Percentiles rank a stretch among this genome's conserved stretches.
phyloP scores from a whole-genome alignment of 805 yeast species.

The Isabelozyma gotoi region DNA sequence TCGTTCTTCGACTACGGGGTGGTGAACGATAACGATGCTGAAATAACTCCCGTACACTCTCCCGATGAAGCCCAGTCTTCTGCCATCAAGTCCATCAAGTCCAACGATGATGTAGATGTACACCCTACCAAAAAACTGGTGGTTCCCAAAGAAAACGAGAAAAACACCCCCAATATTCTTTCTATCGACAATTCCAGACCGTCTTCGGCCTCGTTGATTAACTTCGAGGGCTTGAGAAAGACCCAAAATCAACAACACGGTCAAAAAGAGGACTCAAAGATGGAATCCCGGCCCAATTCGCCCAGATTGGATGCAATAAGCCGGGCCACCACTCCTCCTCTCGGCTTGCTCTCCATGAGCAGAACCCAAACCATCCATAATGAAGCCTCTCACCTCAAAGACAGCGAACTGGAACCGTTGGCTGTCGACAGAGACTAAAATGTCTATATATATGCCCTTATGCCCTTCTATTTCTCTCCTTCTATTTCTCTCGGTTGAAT shows the following conservation, averaged over 20 bases:
- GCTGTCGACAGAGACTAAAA: not conserved
- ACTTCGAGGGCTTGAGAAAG: constrained; percentile 2
- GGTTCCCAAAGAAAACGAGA: not conserved
- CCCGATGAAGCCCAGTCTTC: too few relatives aligned
- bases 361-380: constrained; percentile 18
- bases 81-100: not conserved
- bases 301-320: constrained; percentile 3
- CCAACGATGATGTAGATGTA: not conserved
- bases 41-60: not conserved
- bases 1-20: constrained; percentile 44
- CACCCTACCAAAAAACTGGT: not conserved
- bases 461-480: not conserved
- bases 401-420: constrained; percentile 1
- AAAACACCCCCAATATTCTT: constrained; percentile 9
- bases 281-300: constrained; percentile 1
- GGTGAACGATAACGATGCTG: constrained; percentile 14
- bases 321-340: constrained; percentile 15
- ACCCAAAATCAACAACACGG: not conserved
- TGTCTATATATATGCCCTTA: not conserved
- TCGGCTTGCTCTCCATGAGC: constrained; percentile 7
- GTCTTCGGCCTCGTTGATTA: constrained; percentile 8
- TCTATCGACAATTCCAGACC: constrained; percentile 6
- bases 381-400: constrained; percentile 3
- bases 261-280: not conserved
- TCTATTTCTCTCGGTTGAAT: not conserved